Evolutionary conservation across 2,329 filamentous ascomycete species (phyloP).

Genomic region (Alternaria sp.): DNA sequence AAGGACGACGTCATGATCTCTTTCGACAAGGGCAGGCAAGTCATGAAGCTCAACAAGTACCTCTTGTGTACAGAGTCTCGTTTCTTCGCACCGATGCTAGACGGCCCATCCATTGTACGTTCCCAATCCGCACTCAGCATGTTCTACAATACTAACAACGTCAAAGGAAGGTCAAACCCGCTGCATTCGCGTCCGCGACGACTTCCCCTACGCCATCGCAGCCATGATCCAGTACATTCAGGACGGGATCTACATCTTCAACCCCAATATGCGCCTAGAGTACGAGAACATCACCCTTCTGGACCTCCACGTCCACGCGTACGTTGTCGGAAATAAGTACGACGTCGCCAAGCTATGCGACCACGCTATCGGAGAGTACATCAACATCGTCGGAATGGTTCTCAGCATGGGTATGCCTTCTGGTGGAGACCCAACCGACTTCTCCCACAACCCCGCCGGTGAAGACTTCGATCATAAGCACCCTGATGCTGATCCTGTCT

Average conservation of each 20-base stretch:
- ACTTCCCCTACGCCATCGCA: constrained; percentile 27
- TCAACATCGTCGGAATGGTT: constrained; percentile 10
- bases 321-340: constrained; percentile 31
- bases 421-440: not conserved
- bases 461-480: not conserved
- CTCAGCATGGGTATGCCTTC: constrained; percentile 8
- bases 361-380: constrained; percentile 20
- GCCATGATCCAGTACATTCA: constrained; percentile 29
- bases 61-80: constrained; percentile 20
- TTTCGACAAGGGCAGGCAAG: constrained; percentile 24
- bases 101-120: constrained; percentile 16
- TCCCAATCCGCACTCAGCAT: not conserved
- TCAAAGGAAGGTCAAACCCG: constrained; percentile 3
- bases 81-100: constrained; percentile 20
- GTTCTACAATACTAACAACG: not conserved
- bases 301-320: constrained; percentile 35
- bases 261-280: constrained; percentile 3
- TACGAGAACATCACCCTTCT: constrained; percentile 26
- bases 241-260: constrained; percentile 25
- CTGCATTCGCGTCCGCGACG: constrained; percentile 26
- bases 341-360: constrained; percentile 14
- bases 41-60: constrained; percentile 22
- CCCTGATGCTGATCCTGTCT: not conserved
- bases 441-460: not conserved
- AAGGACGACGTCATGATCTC: constrained; percentile 21